Percentiles rank a stretch among this genome's conserved stretches.
phyloP scores from a whole-genome alignment of 331 rosid genomes.

The Rhamnella rubrinervis region DNA sequence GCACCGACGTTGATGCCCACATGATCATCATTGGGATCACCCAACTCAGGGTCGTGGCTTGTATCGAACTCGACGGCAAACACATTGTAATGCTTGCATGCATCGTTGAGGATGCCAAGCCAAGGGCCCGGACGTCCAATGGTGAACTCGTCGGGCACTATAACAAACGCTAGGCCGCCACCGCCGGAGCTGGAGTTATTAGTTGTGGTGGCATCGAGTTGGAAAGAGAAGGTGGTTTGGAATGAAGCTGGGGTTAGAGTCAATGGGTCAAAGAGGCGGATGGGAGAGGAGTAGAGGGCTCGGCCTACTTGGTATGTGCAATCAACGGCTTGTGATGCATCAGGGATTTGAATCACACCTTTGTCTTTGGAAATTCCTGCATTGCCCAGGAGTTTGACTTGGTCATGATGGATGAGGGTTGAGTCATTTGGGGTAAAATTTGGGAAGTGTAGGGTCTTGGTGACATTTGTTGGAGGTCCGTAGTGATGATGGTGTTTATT shows the following conservation, averaged over 20 bases:
- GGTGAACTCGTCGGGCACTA: conserved; percentile 1
- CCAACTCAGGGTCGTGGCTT: neutral
- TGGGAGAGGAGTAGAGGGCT: conserved; percentile 14
- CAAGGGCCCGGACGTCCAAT: conserved; percentile 14
- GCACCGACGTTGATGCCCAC: conserved; percentile 9
- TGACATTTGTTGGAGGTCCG: conserved; percentile 1
- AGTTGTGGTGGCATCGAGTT: neutral
- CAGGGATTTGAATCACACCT: conserved; percentile 7
- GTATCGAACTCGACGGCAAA: conserved; percentile 4
- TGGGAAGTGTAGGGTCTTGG: conserved; percentile 11
- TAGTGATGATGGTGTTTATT: neutral
- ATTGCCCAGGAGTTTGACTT: conserved; percentile 12
- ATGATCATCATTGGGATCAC: conserved; percentile 8
- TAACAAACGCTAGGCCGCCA: neutral
- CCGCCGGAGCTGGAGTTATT: neutral
- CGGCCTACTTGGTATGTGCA: neutral
- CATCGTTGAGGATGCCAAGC: conserved; percentile 11
- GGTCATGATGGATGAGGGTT: neutral
- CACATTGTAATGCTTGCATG: conserved; percentile 6
- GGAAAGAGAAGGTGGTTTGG: conserved; percentile 22
- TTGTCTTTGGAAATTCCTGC: neutral
- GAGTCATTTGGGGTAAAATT: neutral
- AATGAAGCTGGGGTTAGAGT: conserved; percentile 11
- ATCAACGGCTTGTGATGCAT: conserved; percentile 7
- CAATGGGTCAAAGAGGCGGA: conserved; percentile 19